Evolutionary conservation across 768 basidiomycete genomes (phyloP), one percentile per base, ranked within the genome.

Genomic region (Pholiota microspora): DNA sequence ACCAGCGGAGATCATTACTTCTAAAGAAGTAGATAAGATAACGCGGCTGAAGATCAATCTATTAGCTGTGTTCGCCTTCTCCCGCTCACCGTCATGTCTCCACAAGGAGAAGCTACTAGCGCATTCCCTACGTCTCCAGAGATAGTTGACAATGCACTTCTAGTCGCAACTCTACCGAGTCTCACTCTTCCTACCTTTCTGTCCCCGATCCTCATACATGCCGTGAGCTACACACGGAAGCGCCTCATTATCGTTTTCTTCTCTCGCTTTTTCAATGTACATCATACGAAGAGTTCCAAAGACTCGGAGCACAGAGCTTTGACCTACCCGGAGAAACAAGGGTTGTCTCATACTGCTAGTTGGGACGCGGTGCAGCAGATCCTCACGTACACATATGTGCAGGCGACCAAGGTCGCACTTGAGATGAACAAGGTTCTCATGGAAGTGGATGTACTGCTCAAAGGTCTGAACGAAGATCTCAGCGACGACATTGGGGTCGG

Each of bases 361-460:
- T 98, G 88, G 84, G 73, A 83, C 49, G 76, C 77, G 16, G 77
- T 94, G 2, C 92, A 95, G 71, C 71, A 79, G 8, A 78, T 95
- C 44, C 77, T 98, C 57, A 90, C 90, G 0, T 87, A 83, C 63
- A 81, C 90, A 34, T 97, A 98, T 68, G 89, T 92, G 2, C 86
- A 89, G 60, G 89, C 91, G n/a, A 88, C 88, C 12, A 85, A 81
- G 61, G 79, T 84, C 36, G 88, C 89, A 12, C 84, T 87, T 64
- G 77, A 81, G 32, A 67, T 77, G 61, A 82, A 82, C 65, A 88
- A 83, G 58, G 72, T 93, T 36, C 76, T 92, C 53, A 81, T 94
- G 77, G 77, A 87, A 51, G 74, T 96, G 45, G 86, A 91, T 62
- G 88, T 96, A 12, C 71, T 92, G 44, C 78, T 96, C 54, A 76